Percentiles rank a stretch among this genome's conserved stretches.
Conservation (phyloP, 768 basidiomycete species). For the Tricholoma hemisulphureum region DNA sequence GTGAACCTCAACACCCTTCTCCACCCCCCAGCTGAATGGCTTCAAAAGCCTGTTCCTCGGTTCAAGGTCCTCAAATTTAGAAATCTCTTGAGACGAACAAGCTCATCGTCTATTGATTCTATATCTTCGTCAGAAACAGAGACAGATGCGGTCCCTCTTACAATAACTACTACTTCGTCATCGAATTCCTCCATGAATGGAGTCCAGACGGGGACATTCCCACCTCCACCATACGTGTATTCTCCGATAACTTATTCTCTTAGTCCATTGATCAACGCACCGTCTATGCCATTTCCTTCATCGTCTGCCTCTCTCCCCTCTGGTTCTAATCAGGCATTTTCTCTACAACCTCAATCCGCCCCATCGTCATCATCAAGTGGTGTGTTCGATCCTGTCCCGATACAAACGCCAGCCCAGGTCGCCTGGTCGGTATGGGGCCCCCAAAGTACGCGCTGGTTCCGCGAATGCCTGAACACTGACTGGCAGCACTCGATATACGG, state of each 20-base stretch:
- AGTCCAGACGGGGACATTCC: not conserved
- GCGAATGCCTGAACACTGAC: conserved; percentile 47
- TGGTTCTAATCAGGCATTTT: not conserved
- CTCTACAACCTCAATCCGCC: not conserved
- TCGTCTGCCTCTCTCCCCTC: not conserved
- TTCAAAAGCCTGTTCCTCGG: not conserved
- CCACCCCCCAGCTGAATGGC: conserved; percentile 18
- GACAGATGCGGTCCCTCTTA: not conserved
- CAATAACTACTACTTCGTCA: not conserved
- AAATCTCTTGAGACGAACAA: not conserved
- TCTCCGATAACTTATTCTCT: conserved; percentile 3
- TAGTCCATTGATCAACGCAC: conserved; percentile 2
- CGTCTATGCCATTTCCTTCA: conserved; percentile 4
- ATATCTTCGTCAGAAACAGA: conserved; percentile 2
- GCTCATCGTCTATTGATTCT: not conserved
- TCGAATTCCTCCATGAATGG: not conserved
- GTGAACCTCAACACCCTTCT: conserved; percentile 44
- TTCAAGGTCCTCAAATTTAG: conserved; percentile 5
- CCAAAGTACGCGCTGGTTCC: conserved; percentile 52
- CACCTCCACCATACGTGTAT: conserved; percentile 2
- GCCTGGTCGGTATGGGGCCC: conserved; percentile 55
- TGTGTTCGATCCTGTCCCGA: not conserved
- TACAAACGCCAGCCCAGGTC: conserved; percentile 20
- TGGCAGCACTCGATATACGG: conserved; percentile 59
- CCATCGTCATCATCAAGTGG: not conserved